Evolutionary conservation across 495 filamentous ascomycete genomes (phyloP).

Genomic region (Neurospora sp.): DNA sequence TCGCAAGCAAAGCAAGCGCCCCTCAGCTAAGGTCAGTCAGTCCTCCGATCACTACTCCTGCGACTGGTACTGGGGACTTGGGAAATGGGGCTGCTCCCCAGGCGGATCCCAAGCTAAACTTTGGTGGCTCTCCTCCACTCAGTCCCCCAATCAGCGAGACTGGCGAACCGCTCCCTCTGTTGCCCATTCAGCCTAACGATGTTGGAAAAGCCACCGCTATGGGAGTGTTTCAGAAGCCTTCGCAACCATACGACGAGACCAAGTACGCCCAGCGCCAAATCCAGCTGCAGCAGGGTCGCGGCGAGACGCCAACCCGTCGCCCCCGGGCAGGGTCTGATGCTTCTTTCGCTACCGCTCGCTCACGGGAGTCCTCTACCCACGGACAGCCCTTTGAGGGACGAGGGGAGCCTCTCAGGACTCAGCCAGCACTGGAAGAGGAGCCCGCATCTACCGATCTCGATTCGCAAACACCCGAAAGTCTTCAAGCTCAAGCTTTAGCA

Average conservation of each 20-base stretch:
- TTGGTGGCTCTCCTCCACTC: conserved; percentile 49
- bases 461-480: conserved; percentile 14
- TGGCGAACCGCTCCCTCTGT: conserved; percentile 42
- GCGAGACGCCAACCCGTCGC: conserved; percentile 35
- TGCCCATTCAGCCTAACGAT: conserved; percentile 65
- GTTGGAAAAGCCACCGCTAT: conserved; percentile 77
- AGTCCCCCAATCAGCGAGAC: conserved; percentile 66
- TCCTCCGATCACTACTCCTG: conserved; percentile 24
- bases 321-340: conserved; percentile 24
- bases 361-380: conserved; percentile 24
- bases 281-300: conserved; percentile 61
- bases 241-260: conserved; percentile 66
- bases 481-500: conserved; percentile 1
- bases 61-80: conserved; percentile 17
- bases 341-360: conserved; percentile 15
- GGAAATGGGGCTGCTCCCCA: conserved; percentile 21
- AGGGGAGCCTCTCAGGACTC: conserved; percentile 5
- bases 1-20: conserved; percentile 37
- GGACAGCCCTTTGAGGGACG: conserved; percentile 13
- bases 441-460: conserved; percentile 29
- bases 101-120: conserved; percentile 31
- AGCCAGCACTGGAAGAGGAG: conserved; percentile 26
- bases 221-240: conserved; percentile 74
- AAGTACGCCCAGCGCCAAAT: conserved; percentile 75
- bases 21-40: conserved; percentile 36